These are phyloP conservation scores for Alternaria burnsii DNA, from an alignment of 2,329 filamentous ascomycete genomes.

Conservation along the genomic window DNA sequence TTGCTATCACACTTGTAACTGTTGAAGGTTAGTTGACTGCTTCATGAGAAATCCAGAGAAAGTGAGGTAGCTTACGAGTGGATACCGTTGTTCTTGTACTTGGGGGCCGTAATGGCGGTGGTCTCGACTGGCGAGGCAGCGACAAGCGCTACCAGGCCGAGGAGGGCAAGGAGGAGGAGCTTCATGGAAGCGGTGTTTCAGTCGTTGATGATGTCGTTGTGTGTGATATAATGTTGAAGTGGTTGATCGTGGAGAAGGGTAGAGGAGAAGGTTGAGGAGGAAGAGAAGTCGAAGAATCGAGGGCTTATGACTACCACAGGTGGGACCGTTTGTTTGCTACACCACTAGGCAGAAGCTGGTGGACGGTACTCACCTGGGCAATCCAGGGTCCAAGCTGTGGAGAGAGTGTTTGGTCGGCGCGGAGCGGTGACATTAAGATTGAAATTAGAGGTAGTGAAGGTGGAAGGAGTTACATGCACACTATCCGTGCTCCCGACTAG, in stretches of 20 bases:
- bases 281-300: neutral
- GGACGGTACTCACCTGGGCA: neutral
- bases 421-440: neutral
- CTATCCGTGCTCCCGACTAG: neutral
- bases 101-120: neutral
- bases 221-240: neutral
- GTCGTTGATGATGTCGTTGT: neutral
- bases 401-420: neutral
- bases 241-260: neutral
- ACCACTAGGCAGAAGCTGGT: neutral
- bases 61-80: neutral
- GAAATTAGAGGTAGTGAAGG: neutral
- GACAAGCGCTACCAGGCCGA: constrained; percentile 11
- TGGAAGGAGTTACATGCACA: constrained; percentile 3
- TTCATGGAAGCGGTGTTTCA: constrained; percentile 10
- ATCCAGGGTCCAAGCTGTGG: constrained; percentile 3
- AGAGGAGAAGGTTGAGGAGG: neutral
- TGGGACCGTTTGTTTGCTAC: neutral
- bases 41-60: neutral
- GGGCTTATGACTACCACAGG: neutral
- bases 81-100: neutral
- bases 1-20: constrained; percentile 7
- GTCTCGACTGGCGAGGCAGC: neutral
- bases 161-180: constrained; percentile 8
- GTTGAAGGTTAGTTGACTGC: neutral